These are phyloP conservation scores for Flueggea neowawraea DNA, from an alignment of 441 rosid species.

Conservation along the genomic window DNA sequence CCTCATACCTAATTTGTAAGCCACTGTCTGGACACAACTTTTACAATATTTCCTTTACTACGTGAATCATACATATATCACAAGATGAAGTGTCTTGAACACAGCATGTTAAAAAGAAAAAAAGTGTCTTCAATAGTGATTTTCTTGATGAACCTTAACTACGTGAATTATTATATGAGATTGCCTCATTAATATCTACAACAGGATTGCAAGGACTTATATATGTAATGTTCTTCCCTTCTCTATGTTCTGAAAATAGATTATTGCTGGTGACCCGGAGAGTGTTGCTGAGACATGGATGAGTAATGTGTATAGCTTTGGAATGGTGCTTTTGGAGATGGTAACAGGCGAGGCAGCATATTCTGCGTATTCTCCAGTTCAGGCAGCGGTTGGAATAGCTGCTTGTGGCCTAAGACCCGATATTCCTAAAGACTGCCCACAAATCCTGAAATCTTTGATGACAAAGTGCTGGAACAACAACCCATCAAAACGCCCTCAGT, in stretches of 20 bases:
- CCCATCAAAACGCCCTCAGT: conserved; percentile 82
- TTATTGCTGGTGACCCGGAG: conserved; percentile 96
- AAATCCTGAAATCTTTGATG: conserved; percentile 66
- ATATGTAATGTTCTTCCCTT: neutral
- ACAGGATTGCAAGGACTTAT: conserved; percentile 7
- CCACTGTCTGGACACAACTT: conserved; percentile 15
- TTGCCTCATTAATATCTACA: no score
- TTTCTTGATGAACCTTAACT: conserved; percentile 2
- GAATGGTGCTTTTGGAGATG: conserved; percentile 98
- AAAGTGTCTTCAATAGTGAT: neutral
- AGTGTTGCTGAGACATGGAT: conserved; percentile 87
- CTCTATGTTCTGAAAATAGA: conserved; percentile 43
- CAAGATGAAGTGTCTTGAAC: neutral
- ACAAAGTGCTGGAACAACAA: conserved; percentile 75
- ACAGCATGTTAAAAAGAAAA: no score
- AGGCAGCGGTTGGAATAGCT: conserved; percentile 96
- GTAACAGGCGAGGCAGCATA: conserved; percentile 92
- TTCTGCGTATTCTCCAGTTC: conserved; percentile 85
- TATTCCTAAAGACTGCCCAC: conserved; percentile 92
- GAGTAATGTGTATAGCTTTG: conserved; percentile 94
- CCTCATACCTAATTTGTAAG: conserved; percentile 20
- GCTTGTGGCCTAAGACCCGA: conserved; percentile 95
- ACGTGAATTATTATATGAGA: no score
- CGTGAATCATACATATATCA: no score
- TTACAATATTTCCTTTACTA: conserved; percentile 4